Evolutionary conservation across 2,329 filamentous ascomycete genomes (phyloP).

Genomic region (Stagonosporopsis rhizophila): DNA sequence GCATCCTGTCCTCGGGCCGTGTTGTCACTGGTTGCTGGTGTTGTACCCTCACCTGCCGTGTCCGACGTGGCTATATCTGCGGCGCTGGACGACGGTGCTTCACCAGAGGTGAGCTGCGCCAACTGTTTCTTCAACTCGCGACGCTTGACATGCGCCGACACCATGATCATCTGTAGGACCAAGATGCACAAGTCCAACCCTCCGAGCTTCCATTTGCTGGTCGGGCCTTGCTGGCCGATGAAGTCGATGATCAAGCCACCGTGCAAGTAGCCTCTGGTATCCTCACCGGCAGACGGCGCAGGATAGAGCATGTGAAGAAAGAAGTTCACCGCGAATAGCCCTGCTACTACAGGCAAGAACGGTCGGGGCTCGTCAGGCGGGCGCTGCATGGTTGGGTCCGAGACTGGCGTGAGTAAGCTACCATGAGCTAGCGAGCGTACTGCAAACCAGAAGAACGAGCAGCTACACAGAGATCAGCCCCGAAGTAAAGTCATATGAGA

Average conservation of each 20-base stretch:
- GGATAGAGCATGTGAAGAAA: constrained; percentile 57
- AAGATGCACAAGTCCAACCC: constrained; percentile 62
- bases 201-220: constrained; percentile 60
- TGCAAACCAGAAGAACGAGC: constrained; percentile 64
- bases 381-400: constrained; percentile 55
- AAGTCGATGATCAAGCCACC: constrained; percentile 70
- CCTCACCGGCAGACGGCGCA: constrained; percentile 55
- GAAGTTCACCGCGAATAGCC: constrained; percentile 63
- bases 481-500: background rate
- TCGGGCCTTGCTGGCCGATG: constrained; percentile 66
- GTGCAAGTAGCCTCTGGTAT: constrained; percentile 63
- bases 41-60: constrained; percentile 10
- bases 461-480: constrained; percentile 50
- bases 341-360: constrained; percentile 61
- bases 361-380: constrained; percentile 59
- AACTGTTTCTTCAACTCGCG: constrained; percentile 55
- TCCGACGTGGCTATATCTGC: constrained; percentile 20
- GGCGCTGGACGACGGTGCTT: constrained; percentile 18
- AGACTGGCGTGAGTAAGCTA: constrained; percentile 66
- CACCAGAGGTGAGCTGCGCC: constrained; percentile 34
- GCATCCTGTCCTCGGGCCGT: constrained; percentile 57
- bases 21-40: constrained; percentile 15
- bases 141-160: constrained; percentile 62
- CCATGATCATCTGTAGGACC: constrained; percentile 63
- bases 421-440: constrained; percentile 64